Base-by-base conservation (phyloP, 768 basidiomycete genomes). In the Heimioporus sp. region DNA sequence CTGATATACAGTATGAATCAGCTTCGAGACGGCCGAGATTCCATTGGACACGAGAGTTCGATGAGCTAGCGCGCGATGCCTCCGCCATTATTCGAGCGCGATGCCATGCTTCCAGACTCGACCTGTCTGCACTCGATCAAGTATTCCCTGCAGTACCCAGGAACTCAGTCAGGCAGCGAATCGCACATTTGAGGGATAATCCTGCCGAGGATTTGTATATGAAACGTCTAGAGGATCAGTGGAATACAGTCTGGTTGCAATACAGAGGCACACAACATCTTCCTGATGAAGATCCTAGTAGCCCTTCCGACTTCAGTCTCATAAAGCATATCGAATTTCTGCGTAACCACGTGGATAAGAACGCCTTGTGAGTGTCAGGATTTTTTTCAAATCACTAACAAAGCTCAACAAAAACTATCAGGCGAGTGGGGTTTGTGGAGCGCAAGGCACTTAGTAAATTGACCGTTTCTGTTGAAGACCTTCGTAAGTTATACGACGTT, bases 51-150 rank as follows among this genome's bases (percentile, higher is more conserved):
- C 70, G 79, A 37, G 90, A 95, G 45, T 92, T 86, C 50, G 93
- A 98, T 50, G 96, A 98, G 54, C 79, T 94, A 36, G 86, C 87
- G 21, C 81, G 87, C 48, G 96, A 98, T 63, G 86, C 87, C 0
- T 85, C 83, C 42, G 87, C 82, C 11, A 85, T 98, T 56, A 81
- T 98, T 52, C 81, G 81, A 59, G 87, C 86, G 34, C 86, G 95
- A 15, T 88, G 87, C 62, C 80, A 88, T 36, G 65, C 72, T 52
- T 71, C 79, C 32, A 79, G 82, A 51, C 73, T 89, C 46, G 86
- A 90, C 57, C 86, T 86, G 76, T 77, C 74, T 15, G 87, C 87
- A 9, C 76, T 92, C 46, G 82, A 83, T 52, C 86, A 90, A 62
- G 81, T 92, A 10, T 94, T 95, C 66, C 87, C 87, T 2, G 80